Evolutionary conservation across 148 eudicot species (phyloP), one percentile per base, ranked within the genome.

Genomic region (Gaultheria prostrata): DNA sequence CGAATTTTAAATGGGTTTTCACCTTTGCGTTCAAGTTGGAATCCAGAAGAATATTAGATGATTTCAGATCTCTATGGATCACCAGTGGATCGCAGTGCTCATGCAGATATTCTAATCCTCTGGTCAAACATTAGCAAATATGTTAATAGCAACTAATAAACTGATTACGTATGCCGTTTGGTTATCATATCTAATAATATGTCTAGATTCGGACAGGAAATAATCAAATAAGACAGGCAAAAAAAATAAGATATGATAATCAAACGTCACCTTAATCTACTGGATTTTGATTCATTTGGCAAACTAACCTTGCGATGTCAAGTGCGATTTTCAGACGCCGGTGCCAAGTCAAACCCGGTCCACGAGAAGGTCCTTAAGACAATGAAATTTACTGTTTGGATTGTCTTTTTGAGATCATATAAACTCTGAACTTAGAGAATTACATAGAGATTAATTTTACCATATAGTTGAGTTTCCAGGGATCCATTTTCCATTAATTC

Each of bases 41-140:
- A 85, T 91, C 97, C 51, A 94, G 92, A 84, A 94, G 94, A 82
- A 94, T 86, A 87, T 92, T 94, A 71, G 95, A 94, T 87, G 97
- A 94, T 89, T 94, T 92, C 86, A 94, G 89, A 92, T 94, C 95
- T 90, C 97, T 90, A 87, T 94, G 95, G 79, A 94, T 94, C 85
- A 94, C 93, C n/a, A 92, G 86, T 26, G 94, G 97, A 63, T 89
- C 88, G 86, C 97, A 94, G 67, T 88, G 92, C 88, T 94, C 97
- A 77, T 94, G 97, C 73, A 94, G 89, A 85, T 91, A 94, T 80
- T 92, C 95, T 85, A 94, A 88, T 45, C 95, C 97, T 82, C 97
- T 94, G 92, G 54, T 81, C 77, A 87, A 89, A 83, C 74, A 86
- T 49, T 18, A 48, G 85, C 65, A 84, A 85, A 84, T 77, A 80